Base-by-base conservation (phyloP, 768 basidiomycete genomes). In the Tephrocybe rancida region DNA sequence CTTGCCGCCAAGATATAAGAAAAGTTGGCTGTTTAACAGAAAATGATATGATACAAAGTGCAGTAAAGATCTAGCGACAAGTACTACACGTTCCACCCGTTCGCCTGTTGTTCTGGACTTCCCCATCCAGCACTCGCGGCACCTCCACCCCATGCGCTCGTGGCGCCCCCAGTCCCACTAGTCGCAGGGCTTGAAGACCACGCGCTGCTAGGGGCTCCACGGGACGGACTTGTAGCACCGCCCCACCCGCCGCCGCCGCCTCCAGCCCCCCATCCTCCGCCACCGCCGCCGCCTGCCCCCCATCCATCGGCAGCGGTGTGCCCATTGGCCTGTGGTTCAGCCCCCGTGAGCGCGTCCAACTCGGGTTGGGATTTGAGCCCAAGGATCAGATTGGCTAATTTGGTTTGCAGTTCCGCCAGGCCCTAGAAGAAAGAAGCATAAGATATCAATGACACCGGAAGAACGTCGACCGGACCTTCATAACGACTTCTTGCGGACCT, bases 401-500 rank as follows among this genome's bases (percentile, higher is more conserved):
- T 93, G 34, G 82, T 83, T 66, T 91, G 90, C 11, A 93, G 77
- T 68, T 90, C 88, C 29, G 82, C 78, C 19, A 93, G 77, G 43
- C 91, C 91, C 87, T 92, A 59, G 22, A 48, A 50, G 46, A 25
- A 42, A 49, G 43, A 46, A 22, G 44, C 27, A 35, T 21, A 46
- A 43, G 18, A 51, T 25, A 19, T 54, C 50, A 46, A 25, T 16
- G 44, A 25, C 18, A 32, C 24, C 37, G 14, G 35, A 38, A 19
- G 44, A 47, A 16, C 8, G 35, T 46, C 5, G 21, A 22, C 42
- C 73, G 39, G 45, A 88, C 92, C 82, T 86, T 92, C 80, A 88
- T 84, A 16, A 95, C 84, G 6, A 95, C 91, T 66, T 95, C 94
- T 64, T 95, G 90, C 0, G 93, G 92, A 9, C 82, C 82, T 29